These are phyloP conservation scores for Aspergillus pseudoviridinutans DNA, from an alignment of 2,329 filamentous ascomycete genomes.

Conservation along the genomic window DNA sequence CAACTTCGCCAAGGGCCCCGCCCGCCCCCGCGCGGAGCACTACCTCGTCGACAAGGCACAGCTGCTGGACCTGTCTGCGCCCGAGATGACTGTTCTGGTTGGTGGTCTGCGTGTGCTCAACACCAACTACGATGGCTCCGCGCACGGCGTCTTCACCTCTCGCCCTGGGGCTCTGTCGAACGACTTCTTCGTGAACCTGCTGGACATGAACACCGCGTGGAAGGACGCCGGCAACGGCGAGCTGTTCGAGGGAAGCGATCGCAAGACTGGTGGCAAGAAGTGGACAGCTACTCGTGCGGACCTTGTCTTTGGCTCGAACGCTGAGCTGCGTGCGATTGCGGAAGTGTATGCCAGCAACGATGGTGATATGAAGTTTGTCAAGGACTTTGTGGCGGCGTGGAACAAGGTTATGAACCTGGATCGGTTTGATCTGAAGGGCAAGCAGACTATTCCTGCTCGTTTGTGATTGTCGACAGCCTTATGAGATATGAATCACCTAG, in stretches of 20 bases:
- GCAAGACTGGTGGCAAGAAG: constrained; percentile 62
- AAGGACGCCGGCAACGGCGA: constrained; percentile 53
- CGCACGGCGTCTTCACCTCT: constrained; percentile 64
- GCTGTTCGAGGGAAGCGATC: constrained; percentile 60
- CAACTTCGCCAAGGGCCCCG: constrained; percentile 65
- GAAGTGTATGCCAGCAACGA: constrained; percentile 66
- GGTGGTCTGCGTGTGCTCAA: constrained; percentile 68
- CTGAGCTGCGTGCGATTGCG: constrained; percentile 66
- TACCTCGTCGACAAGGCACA: constrained; percentile 68
- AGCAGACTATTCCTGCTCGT: background rate
- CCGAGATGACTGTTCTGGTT: constrained; percentile 66
- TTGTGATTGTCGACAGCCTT: background rate
- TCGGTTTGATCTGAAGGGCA: constrained; percentile 54
- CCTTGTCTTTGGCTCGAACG: constrained; percentile 68
- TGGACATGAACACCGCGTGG: constrained; percentile 66
- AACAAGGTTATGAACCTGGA: constrained; percentile 71
- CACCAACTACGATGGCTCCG: constrained; percentile 67
- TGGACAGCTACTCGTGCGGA: constrained; percentile 68
- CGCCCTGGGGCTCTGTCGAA: constrained; percentile 67
- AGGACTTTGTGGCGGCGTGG: constrained; percentile 70
- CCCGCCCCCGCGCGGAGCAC: constrained; percentile 62
- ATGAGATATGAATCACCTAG: too few relatives aligned
- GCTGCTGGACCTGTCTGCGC: constrained; percentile 65
- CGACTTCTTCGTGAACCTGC: constrained; percentile 78
- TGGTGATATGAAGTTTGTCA: constrained; percentile 60